Evolutionary conservation across 805 yeast species (phyloP).

Genomic region (Yarrowia phangngaensis): DNA sequence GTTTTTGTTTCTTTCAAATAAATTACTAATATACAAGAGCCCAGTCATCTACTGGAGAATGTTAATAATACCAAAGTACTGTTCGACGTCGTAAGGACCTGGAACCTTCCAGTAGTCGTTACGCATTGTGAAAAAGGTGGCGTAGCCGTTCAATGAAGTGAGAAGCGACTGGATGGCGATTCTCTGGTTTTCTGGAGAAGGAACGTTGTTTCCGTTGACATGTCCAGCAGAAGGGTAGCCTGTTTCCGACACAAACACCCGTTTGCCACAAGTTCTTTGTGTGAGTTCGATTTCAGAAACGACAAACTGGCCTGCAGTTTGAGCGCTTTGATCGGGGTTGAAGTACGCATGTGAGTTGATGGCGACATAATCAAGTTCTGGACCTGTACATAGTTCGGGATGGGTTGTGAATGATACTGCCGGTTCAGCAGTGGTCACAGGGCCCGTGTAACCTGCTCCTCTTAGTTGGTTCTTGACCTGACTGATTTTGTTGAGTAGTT

Average conservation of each 20-base stretch:
- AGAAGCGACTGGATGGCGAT: constrained; percentile 65
- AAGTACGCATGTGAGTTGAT: constrained; percentile 84
- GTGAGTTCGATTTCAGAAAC: constrained; percentile 57
- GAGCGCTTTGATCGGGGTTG: constrained; percentile 58
- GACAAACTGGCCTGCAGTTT: constrained; percentile 67
- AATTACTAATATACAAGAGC: too few species aligned
- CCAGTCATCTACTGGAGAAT: constrained; percentile 29
- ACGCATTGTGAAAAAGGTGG: constrained; percentile 70
- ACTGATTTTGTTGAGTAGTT: constrained; percentile 61
- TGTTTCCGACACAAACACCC: constrained; percentile 66
- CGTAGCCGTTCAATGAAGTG: constrained; percentile 49
- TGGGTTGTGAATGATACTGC: constrained; percentile 64
- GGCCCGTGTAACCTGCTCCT: constrained; percentile 72
- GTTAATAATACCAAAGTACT: constrained; percentile 61
- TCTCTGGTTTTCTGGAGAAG: constrained; percentile 64
- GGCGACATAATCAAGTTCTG: constrained; percentile 77
- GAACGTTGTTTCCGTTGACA: constrained; percentile 69
- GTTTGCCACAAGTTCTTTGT: constrained; percentile 52
- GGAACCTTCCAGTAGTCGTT: constrained; percentile 85
- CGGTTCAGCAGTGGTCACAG: constrained; percentile 82
- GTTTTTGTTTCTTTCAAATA: too few species aligned
- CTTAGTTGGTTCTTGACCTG: constrained; percentile 56
- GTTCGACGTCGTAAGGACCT: constrained; percentile 82
- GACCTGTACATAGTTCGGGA: constrained; percentile 58
- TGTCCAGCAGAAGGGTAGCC: constrained; percentile 81